Evolutionary conservation across 495 filamentous ascomycete genomes (phyloP).

Genomic region (Penicillium ucsense): DNA sequence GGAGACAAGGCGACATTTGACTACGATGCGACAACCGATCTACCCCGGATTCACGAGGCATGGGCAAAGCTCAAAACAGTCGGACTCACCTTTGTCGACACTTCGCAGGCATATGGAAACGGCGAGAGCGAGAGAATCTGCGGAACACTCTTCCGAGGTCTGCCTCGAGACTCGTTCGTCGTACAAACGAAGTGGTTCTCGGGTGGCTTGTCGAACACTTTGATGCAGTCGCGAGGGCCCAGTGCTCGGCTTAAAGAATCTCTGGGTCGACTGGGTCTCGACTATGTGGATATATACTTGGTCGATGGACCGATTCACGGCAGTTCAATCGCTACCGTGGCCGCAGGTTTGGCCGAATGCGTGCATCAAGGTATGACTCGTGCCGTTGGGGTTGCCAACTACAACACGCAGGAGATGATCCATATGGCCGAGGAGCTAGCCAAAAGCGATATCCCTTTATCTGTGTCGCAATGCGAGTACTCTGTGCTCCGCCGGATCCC

Average conservation of each 20-base stretch:
- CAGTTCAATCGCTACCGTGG: conserved; percentile 13
- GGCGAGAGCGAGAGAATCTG: conserved; percentile 31
- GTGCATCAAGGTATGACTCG: conserved; percentile 26
- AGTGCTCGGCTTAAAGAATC: conserved; percentile 11
- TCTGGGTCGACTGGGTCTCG: conserved; percentile 56
- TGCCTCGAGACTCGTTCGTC: conserved; percentile 23
- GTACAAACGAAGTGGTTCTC: conserved; percentile 20
- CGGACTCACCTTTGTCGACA: conserved; percentile 32
- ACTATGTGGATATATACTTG: conserved; percentile 74
- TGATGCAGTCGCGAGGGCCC: conserved; percentile 12
- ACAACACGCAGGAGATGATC: conserved; percentile 29
- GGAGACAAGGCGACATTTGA: conserved; percentile 32
- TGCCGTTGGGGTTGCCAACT: conserved; percentile 34
- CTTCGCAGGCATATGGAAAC: conserved; percentile 29
- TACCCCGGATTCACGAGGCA: conserved; percentile 21
- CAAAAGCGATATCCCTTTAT: conserved; percentile 9
- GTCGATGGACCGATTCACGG: conserved; percentile 50
- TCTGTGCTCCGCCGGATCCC: conserved; percentile 16
- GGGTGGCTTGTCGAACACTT: conserved; percentile 5
- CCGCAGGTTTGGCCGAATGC: conserved; percentile 26
- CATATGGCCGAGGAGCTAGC: conserved; percentile 21
- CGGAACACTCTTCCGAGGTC: conserved; percentile 20
- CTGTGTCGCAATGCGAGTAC: conserved; percentile 19
- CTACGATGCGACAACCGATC: conserved; percentile 20
- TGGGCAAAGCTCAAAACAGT: conserved; percentile 20